Base-by-base conservation (phyloP, 495 filamentous ascomycete genomes). In the Margaritispora aquatica region DNA sequence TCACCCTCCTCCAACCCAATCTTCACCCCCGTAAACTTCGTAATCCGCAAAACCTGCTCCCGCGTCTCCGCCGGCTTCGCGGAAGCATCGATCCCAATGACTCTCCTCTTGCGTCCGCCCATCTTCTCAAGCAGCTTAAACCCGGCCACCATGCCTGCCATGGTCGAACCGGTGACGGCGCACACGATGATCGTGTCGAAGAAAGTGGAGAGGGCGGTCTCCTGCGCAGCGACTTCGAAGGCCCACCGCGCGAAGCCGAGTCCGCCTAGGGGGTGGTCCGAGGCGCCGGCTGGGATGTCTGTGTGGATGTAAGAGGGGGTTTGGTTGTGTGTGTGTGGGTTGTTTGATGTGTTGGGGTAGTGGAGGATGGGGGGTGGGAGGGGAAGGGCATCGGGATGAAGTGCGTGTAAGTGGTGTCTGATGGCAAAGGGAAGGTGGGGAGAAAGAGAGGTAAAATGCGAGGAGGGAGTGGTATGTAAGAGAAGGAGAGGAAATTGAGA, bases 161-260 rank as follows among this genome's bases (percentile, higher is more conserved):
- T 73, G 0, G 84, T 85, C 26, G 77, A 80, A 11, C 84, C 84
- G 4, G 81, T 87, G 9, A 85, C 84, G 2, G 79, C 81, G 60
- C 83, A 84, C 2, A 86, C 83, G 31, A 88, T 63, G 0, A 87
- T 69, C 4, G 78, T 82, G 53, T 84, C 80, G 66, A 85, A 88
- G 58, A 79, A 80, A 0, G 84, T 55, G 0, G 79, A 81, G 63
- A 77, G 54, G 64, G 79, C 75, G 61, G 65, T 65, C 69, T 88
- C 84, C 73, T 87, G 83, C 65, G 73, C 63, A 22, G 64, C 69
- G 0, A 87, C 80, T 66, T 87, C 83, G 51, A 84, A 79, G 50
- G 83, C 83, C 80, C 82, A 87, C 2, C 82, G 65, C 38, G 83
- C 83, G 63, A 86, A 87, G 0, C 85, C 85, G 21, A 87, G 55